These are phyloP conservation scores for Beauveria medogensis DNA, from an alignment of 2,329 filamentous ascomycete species.

Conservation along the genomic window DNA sequence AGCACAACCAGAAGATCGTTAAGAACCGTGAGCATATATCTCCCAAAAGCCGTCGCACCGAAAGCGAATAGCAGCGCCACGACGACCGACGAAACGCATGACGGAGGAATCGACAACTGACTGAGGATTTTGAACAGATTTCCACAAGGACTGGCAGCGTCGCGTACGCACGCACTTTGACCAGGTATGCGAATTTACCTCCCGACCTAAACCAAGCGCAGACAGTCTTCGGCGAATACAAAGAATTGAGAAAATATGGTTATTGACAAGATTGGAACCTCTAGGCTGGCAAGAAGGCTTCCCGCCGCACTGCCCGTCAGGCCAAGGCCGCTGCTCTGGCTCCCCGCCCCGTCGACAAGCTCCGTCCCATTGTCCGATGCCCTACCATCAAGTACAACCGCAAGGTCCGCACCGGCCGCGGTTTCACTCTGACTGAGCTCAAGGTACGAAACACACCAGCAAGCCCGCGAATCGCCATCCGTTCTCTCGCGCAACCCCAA, in stretches of 20 bases:
- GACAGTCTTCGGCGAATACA: conserved; percentile 8
- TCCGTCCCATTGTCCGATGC: conserved; percentile 94
- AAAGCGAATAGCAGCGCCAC: conserved; percentile 15
- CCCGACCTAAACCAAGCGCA: neutral
- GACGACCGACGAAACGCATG: conserved; percentile 13
- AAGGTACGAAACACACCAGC: conserved; percentile 60
- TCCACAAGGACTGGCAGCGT: conserved; percentile 99
- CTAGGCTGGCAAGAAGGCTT: conserved; percentile 92
- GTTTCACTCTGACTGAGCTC: conserved; percentile 94
- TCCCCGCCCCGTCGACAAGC: conserved; percentile 93
- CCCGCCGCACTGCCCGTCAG: conserved; percentile 82
- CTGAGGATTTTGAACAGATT: conserved; percentile 49
- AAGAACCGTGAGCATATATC: conserved; percentile 70
- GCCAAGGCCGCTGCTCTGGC: conserved; percentile 93
- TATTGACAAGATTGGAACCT: conserved; percentile 27
- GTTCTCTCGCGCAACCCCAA: neutral
- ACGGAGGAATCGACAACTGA: conserved; percentile 16
- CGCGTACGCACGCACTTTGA: conserved; percentile 99
- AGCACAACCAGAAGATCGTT: conserved; percentile 98
- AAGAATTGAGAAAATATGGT: conserved; percentile 15
- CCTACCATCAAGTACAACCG: conserved; percentile 99
- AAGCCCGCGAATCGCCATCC: neutral
- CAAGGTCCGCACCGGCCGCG: conserved; percentile 89
- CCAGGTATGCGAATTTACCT: conserved; percentile 62
- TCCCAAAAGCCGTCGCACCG: conserved; percentile 20